Base-by-base conservation (phyloP, 257 asterid genomes). In the Ilex aquifolium region DNA sequence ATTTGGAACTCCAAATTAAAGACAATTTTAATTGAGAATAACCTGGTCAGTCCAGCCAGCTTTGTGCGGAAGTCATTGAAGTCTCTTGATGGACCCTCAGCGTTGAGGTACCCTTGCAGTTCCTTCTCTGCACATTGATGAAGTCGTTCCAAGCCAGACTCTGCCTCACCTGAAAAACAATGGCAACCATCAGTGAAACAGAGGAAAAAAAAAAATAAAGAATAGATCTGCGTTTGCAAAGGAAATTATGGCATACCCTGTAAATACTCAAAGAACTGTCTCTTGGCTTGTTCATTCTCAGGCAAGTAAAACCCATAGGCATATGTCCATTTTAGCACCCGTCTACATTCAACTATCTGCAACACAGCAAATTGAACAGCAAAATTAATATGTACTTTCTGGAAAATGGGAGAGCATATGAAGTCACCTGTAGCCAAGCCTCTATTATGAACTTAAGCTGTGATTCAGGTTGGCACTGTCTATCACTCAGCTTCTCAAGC, bases 101-200 rank as follows among this genome's bases (percentile, higher is more conserved):
- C 80, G 65, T 76, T 74, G 65, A 92, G 93, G 77, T 65, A 88
- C 12, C 66, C 87, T 68, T 84, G 91, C 56, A 88, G 84, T 68
- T 91, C 95, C 82, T 91, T 91, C 82, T 91, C 97, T 1, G 96
- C 96, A 68, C 97, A 91, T 72, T 91, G 97, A 76, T 91, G 97
- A 61, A 91, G 97, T 72, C 97, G 77, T 80, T 88, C 96, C 82
- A 91, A 79, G 54, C 98, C 98, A 58, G 97, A 83, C 78, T 88
- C 98, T 7, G 98, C 97, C 75, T 92, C 98, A 46, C 98, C 98
- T 91, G 65, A 58, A 46, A 42, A 58, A 74, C 49, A 64, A 59
- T 44, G 39, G 50, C 58, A 65, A 55, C 56, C 52, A 76, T 42
- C 12, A 42, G 48, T 42, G 12, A 42, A 42, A 6, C 48, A 42